Conservation (phyloP, 352 stramenopile genomes). For the Globisporangium iwayamae region DNA sequence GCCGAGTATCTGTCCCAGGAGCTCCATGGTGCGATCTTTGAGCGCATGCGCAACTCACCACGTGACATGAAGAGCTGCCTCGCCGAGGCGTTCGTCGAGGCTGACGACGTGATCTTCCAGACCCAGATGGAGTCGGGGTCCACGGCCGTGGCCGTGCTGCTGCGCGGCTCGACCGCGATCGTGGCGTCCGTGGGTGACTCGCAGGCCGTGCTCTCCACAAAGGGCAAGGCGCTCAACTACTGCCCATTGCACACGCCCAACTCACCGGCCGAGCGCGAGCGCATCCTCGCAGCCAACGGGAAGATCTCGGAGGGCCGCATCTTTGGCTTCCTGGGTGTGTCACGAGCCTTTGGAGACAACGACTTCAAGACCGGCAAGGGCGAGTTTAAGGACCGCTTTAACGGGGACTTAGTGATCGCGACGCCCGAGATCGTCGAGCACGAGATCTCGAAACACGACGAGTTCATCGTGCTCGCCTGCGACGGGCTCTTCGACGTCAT, state of each 20-base stretch:
- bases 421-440: conserved; percentile 65
- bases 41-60: conserved; percentile 35
- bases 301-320: conserved; percentile 82
- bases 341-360: conserved; percentile 80
- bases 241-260: conserved; percentile 71
- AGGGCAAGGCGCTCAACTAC: conserved; percentile 46
- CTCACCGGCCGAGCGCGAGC: conserved; percentile 60
- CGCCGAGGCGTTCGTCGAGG: conserved; percentile 45
- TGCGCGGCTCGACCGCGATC: conserved; percentile 45
- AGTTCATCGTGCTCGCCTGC: conserved; percentile 82
- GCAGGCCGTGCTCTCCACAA: conserved; percentile 67
- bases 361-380: conserved; percentile 84
- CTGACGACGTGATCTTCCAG: conserved; percentile 73
- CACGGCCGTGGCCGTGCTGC: conserved; percentile 59
- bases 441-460: conserved; percentile 48
- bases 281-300: conserved; percentile 81
- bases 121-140: conserved; percentile 71
- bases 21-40: conserved; percentile 59
- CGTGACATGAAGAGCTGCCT: conserved; percentile 33
- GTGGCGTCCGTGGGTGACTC: conserved; percentile 80
- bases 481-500: conserved; percentile 88
- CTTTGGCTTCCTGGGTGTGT: conserved; percentile 80
- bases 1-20: conserved; percentile 61
- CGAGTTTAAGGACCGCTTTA: conserved; percentile 78
- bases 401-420: conserved; percentile 74